These are phyloP conservation scores for Saccharomyces hybrid DNA, from an alignment of 1,139 yeast genomes.

Conservation along the genomic window DNA sequence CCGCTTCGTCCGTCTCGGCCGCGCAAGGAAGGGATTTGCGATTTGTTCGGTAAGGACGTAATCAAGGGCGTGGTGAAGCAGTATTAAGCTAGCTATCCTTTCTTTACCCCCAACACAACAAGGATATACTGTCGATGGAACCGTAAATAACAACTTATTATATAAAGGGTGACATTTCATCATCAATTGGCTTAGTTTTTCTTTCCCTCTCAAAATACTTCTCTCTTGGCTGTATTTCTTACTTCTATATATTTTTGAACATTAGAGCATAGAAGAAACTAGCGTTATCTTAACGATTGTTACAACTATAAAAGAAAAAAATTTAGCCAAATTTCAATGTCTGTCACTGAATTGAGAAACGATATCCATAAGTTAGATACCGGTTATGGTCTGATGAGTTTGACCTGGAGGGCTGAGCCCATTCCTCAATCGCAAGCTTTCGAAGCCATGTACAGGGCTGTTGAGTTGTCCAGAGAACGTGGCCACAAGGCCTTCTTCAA, in stretches of 20 bases:
- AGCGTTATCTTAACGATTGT: neutral
- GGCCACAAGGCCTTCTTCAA: constrained; percentile 55
- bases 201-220: neutral
- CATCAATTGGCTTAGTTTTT: neutral
- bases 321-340: constrained; percentile 9
- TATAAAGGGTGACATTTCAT: neutral
- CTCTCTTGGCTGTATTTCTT: neutral
- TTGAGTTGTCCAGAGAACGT: constrained; percentile 37
- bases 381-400: constrained; percentile 36
- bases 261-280: neutral
- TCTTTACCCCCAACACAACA: neutral
- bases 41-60: neutral
- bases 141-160: neutral
- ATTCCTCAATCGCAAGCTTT: constrained; percentile 36
- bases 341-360: constrained; percentile 15
- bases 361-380: constrained; percentile 17
- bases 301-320: neutral
- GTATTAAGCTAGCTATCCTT: neutral
- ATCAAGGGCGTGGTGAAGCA: neutral
- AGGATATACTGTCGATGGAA: neutral
- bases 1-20: neutral
- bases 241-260: neutral
- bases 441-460: constrained; percentile 37
- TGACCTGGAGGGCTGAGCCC: constrained; percentile 48
- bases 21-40: neutral